Conservation (phyloP, 1,284 basidiomycete species). For the Trichosporon coremiiforme region DNA sequence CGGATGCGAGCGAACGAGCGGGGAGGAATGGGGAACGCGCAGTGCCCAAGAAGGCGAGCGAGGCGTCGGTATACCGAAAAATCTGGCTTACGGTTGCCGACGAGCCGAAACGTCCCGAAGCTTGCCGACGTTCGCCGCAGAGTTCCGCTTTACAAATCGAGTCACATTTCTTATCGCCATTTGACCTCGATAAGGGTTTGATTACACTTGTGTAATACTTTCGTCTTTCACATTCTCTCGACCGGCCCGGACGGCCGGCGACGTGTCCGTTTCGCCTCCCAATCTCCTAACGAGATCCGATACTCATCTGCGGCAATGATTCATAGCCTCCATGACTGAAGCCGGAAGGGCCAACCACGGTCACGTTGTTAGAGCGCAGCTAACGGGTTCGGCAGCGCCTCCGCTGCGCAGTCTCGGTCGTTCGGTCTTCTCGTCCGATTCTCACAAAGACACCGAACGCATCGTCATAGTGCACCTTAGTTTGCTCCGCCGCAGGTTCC, state of each 20-base stretch:
- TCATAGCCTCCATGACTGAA: conserved; percentile 15
- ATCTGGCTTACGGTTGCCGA: not conserved
- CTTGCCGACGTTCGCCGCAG: conserved; percentile 15
- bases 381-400: not conserved
- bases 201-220: conserved; percentile 8
- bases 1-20: not conserved
- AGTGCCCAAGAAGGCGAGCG: not conserved
- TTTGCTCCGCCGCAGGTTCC: not conserved
- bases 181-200: not conserved
- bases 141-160: not conserved
- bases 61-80: conserved; percentile 1
- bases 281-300: not conserved
- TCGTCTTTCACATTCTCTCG: not conserved
- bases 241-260: not conserved
- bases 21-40: not conserved
- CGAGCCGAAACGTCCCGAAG: not conserved
- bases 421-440: not conserved
- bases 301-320: not conserved
- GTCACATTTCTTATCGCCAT: conserved; percentile 8
- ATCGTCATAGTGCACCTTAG: not conserved
- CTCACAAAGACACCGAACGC: not conserved
- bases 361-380: conserved; percentile 8
- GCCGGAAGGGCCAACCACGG: not conserved
- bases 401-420: not conserved
- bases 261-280: not conserved